Evolutionary conservation across 495 filamentous ascomycete genomes (phyloP), one percentile per base, ranked within the genome.

Genomic region (Ramalina intermedia): DNA sequence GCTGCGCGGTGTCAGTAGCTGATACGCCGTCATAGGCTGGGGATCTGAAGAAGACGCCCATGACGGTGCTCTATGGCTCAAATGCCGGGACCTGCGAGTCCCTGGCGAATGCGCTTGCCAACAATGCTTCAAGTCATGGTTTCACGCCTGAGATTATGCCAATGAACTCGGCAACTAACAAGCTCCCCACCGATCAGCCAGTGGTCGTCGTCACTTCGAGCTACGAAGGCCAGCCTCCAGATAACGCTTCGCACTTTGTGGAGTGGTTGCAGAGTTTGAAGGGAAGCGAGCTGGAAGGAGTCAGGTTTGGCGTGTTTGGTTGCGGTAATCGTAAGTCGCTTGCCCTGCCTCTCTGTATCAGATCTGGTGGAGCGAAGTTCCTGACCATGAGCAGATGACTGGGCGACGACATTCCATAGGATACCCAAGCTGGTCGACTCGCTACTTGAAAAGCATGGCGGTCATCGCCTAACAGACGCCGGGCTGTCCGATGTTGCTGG

Each of bases 51-150:
- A 55, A 64, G 13, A 70, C 70, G 50, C 67, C 66, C 0, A 71
- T 88, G 58, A 72, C 70, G 36, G 77, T 88, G n/a, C 72, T 79
- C 27, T 88, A 79, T 52, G 84, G 84, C 14, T 81, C 77, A 13
- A 87, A 88, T 53, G 78, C 76, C 4, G 84, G 84, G 3, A 89
- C 84, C 12, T 89, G 84, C 57, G 80, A 86, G 56, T 66, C 75
- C 2, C 67, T 89, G 33, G 81, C 82, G 1, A 71, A 79, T 52
- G 66, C 70, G 42, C 58, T 87, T 13, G 79, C 79, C 6, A 68
- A 69, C 46, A 72, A 75, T 57, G 81, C 81, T 3, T 51, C 60
- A 16, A 55, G 58, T 4, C 74, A 79, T 54, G 83, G 82, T 0
- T 85, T 74, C 53, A 54, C 57, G 3, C 78, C 79, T 6, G 60